Percentiles rank a stretch among this genome's conserved stretches.
Conservation (phyloP, 2,329 filamentous ascomycete species). For the Stachybotrys chlorohalonatus region DNA sequence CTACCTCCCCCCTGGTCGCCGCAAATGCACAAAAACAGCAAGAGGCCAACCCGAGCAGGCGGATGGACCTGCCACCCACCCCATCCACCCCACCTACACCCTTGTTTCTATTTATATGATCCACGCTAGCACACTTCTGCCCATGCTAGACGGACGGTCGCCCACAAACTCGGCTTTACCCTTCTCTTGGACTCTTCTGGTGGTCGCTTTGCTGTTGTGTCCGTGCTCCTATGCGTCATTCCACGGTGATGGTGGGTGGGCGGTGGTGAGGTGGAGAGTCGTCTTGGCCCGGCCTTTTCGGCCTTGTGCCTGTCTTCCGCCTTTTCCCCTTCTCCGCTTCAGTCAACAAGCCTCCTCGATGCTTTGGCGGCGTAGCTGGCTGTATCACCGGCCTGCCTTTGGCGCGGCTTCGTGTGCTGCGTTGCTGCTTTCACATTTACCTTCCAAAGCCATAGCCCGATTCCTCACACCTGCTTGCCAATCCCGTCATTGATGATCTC, state of each 20-base stretch:
- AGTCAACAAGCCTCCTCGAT: background rate
- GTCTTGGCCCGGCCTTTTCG: background rate
- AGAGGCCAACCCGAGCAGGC: background rate
- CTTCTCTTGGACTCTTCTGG: background rate
- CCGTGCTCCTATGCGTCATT: background rate
- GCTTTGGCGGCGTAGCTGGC: background rate
- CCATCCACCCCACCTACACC: background rate
- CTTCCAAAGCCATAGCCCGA: too few species aligned
- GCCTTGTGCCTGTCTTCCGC: background rate
- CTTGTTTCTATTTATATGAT: background rate
- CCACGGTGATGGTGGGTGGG: background rate
- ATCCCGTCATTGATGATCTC: background rate
- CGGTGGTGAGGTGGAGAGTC: background rate
- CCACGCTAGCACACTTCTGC: background rate
- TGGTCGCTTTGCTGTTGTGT: background rate
- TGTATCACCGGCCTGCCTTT: background rate
- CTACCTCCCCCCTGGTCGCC: background rate
- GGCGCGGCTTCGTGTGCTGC: too few species aligned
- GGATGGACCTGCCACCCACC: background rate
- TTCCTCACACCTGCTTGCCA: too few species aligned
- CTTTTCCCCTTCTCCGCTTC: background rate
- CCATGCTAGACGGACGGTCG: too few species aligned
- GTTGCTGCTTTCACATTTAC: too few species aligned
- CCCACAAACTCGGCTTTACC: too few species aligned
- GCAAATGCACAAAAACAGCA: background rate